Evolutionary conservation across 345 rosid species (phyloP), one percentile per base, ranked within the genome.

Genomic region (Syzygium aromaticum): DNA sequence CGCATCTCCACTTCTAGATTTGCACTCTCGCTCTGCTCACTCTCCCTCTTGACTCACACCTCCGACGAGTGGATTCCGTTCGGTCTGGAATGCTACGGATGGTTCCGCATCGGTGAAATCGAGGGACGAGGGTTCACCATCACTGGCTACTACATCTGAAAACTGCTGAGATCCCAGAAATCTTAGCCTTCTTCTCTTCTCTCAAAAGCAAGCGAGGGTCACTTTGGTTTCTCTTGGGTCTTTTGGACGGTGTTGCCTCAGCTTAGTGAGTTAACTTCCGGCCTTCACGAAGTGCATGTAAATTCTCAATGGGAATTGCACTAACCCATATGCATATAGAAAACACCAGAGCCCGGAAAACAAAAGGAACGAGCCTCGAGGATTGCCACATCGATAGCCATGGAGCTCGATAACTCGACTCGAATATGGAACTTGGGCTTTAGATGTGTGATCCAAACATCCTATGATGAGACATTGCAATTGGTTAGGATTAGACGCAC

Each of bases 81-180:
- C 77, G 95, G 97, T 84, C 87, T 96, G 61, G 98, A 95, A 89
- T 95, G 96, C 86, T 93, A 93, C 11, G 95, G 94, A 5, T 96
- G 96, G 95, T 95, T 49, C 88, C 93, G 98, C 88, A 94, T 94
- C 12, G 97, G 98, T 87, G 96, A 96, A 90, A 91, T 95, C 38
- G 90, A 91, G 38, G 98, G 95, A 85, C 90, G 97, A 77, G 97
- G 96, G 80, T 95, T 95, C 91, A 95, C 96, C 52, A 83, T 95
- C 94, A 90, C 96, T 1, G 96, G 97, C 84, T 95, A 95, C 92
- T 91, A 91, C 77, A 91, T 91, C 87, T 94, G 89, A 94, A 84
- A 84, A 64, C 11, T 0, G 40, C 7, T 2, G 0, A 63, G 77
- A 28, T 2, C 77, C 21, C 0, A 10, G 77, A 15, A 28, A 28